A percentile compares a stretch with the other conserved stretches of the same genome.
Conservation (phyloP, 1,284 basidiomycete genomes). For the Puccinia polysora region DNA sequence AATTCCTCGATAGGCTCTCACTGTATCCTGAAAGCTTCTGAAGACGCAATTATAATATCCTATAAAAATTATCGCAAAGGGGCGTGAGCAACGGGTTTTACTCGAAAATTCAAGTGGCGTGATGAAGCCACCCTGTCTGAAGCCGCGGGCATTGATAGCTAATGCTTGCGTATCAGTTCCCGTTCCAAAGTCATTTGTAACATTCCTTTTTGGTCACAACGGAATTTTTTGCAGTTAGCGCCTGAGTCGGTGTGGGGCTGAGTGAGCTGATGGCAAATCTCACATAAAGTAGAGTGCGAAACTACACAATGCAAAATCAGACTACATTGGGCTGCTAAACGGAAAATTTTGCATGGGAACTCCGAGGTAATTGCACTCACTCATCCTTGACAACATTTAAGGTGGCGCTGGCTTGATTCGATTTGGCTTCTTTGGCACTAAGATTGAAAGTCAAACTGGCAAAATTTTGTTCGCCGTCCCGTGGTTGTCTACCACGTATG, state of each 20-base stretch:
- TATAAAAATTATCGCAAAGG: background rate
- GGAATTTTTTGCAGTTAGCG: background rate
- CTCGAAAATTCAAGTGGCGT: background rate
- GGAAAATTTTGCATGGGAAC: background rate
- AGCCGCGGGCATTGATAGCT: constrained; percentile 19
- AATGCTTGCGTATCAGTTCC: constrained; percentile 39
- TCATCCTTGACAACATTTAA: constrained; percentile 29
- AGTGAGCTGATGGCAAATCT: background rate
- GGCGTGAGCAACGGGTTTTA: background rate
- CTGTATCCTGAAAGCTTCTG: constrained; percentile 37
- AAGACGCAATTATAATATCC: constrained; percentile 27
- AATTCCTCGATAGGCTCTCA: constrained; percentile 17
- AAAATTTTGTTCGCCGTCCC: background rate
- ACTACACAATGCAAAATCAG: background rate
- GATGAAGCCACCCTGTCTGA: constrained; percentile 18
- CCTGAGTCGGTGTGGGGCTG: no score
- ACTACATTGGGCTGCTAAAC: background rate
- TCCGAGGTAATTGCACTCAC: background rate
- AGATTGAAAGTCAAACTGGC: constrained; percentile 2
- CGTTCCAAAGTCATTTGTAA: constrained; percentile 23
- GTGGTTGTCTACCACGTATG: constrained; percentile 2
- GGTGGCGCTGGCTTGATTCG: constrained; percentile 22
- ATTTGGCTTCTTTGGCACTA: constrained; percentile 23
- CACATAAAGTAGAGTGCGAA: constrained; percentile 18
- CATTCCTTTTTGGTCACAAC: constrained; percentile 6